Percentiles rank a stretch among this genome's conserved stretches.
These are phyloP conservation scores for Chaetomium sp. DNA, from an alignment of 2,329 filamentous ascomycete genomes.

Conservation along the genomic window DNA sequence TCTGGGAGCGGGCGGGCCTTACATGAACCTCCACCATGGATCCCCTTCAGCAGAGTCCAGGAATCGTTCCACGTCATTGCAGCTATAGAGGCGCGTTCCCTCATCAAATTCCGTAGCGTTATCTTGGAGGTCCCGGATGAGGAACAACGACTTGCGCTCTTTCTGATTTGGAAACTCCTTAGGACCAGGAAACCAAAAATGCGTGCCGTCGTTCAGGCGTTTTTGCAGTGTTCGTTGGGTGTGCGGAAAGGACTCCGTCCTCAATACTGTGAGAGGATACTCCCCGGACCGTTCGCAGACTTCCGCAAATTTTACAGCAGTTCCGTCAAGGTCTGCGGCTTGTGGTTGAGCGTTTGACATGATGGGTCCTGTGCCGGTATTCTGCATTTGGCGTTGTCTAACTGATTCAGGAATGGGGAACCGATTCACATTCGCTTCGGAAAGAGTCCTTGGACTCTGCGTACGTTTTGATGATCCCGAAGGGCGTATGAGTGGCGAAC, in stretches of 20 bases:
- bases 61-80: neutral
- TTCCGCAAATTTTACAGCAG: neutral
- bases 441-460: no score
- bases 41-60: neutral
- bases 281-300: neutral
- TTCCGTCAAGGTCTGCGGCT: neutral
- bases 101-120: neutral
- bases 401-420: no score
- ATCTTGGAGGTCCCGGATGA: neutral
- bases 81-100: neutral
- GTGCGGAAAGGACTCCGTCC: neutral
- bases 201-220: neutral
- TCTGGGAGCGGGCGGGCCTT: neutral
- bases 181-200: neutral
- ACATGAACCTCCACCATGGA: constrained; percentile 2
- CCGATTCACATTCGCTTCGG: no score
- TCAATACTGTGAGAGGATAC: neutral
- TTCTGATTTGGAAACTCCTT: no score
- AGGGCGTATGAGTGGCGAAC: no score
- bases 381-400: no score
- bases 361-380: no score
- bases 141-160: neutral
- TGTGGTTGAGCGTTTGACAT: no score
- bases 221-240: neutral
- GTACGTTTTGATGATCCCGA: no score